Base-by-base conservation (phyloP, 352 stramenopile genomes). In the Phytophthora macrochlamydospora region DNA sequence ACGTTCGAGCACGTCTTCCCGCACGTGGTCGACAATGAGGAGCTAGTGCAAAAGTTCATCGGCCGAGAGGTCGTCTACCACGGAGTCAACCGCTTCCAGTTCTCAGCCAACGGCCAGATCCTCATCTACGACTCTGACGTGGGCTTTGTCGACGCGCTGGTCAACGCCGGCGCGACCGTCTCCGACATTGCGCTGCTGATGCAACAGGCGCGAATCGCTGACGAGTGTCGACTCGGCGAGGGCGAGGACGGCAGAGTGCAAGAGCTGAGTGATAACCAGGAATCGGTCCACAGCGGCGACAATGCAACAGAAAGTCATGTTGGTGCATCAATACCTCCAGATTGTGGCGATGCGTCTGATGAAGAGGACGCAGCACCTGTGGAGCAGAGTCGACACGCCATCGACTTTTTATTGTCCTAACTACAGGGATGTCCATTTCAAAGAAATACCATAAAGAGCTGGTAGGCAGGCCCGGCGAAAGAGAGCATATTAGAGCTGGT, bases 1-100 rank as follows among this genome's bases (percentile, higher is more conserved):
- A 91, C 84, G 3, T 79, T 92, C 43, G 56, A 77, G 14, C 31
- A 84, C 37, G 61, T 92, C 14, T 92, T 90, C 57, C 84, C 83
- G 7, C 84, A 92, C 33, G 74, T 79, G 29, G 66, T 68, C 1
- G n/a, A 78, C 50, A 79, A 91, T 53, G 68, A 85, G 46, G 70
- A 75, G 52, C 73, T 87, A 30, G 48, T 83, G 14, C 42, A 62
- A 24, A 76, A 71, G 40, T 73, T 89, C 29, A 51, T 88, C 3
- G 83, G 82, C 9, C 72, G 67, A 12, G 61, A 85, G 13, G 67
- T 92, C 29, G 69, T 69, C 8, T 90, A 90, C 44, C 61, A 65
- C 1, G 72, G 73, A 11, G 58, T 84, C 29, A 92, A 89, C 59
- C 72, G 70, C 30, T 82, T 89, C 57, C 59, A 85, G 24, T 92